Evolutionary conservation across 768 basidiomycete genomes (phyloP).

Genomic region (Chalciporus chontae): DNA sequence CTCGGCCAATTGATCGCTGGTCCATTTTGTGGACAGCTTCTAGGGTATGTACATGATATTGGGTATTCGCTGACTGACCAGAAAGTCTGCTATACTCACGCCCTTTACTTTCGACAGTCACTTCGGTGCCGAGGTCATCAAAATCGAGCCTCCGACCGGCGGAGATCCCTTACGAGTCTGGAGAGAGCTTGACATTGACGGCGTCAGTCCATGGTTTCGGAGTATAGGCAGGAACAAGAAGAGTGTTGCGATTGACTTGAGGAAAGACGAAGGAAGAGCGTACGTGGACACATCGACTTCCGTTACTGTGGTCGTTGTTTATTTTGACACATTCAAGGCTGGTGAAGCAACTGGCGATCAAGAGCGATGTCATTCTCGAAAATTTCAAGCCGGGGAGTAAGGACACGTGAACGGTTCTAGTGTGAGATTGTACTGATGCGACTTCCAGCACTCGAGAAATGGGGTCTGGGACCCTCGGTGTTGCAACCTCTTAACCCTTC

Average conservation of each 20-base stretch:
- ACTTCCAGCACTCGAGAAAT: constrained; percentile 60
- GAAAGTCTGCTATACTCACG: not conserved
- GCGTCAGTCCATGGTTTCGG: constrained; percentile 71
- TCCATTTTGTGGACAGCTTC: constrained; percentile 68
- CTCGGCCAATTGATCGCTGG: constrained; percentile 71
- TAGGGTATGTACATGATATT: too few species aligned
- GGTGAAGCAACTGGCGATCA: constrained; percentile 56
- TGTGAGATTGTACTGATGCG: not conserved
- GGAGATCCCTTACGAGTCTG: constrained; percentile 71
- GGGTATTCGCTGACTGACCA: not conserved
- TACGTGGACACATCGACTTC: constrained; percentile 21
- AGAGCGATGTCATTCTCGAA: constrained; percentile 65
- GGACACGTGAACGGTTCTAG: constrained; percentile 17
- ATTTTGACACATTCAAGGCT: constrained; percentile 37
- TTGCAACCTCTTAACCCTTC: constrained; percentile 75
- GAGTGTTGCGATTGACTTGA: constrained; percentile 64
- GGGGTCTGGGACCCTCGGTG: constrained; percentile 56
- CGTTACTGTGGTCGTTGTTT: not conserved
- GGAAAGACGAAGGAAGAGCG: constrained; percentile 53
- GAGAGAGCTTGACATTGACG: constrained; percentile 68
- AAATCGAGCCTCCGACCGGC: constrained; percentile 58
- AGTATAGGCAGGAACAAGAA: constrained; percentile 73
- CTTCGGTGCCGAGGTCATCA: constrained; percentile 72
- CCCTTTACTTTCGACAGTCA: constrained; percentile 39
- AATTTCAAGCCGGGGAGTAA: constrained; percentile 75